These are phyloP conservation scores for Cordyceps tenuipes DNA, from an alignment of 2,329 filamentous ascomycete genomes.

Conservation along the genomic window DNA sequence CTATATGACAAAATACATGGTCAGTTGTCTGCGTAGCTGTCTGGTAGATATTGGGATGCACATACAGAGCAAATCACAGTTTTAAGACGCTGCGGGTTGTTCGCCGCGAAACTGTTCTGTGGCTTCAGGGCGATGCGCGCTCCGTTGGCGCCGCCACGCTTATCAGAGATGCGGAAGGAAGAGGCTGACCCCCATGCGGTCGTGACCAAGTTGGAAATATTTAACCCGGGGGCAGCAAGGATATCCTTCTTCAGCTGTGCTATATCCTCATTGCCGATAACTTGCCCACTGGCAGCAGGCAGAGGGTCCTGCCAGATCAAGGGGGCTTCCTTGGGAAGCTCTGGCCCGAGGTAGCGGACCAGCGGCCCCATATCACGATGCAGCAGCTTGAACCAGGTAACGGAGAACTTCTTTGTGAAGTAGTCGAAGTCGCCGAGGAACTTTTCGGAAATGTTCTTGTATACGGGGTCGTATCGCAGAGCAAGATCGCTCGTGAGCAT, in stretches of 20 bases:
- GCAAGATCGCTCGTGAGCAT: conserved; percentile 73
- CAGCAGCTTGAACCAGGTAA: conserved; percentile 77
- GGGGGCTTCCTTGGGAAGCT: conserved; percentile 58
- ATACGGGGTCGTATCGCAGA: conserved; percentile 61
- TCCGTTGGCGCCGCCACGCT: conserved; percentile 76
- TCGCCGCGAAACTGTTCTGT: conserved; percentile 63
- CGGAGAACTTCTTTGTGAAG: conserved; percentile 60
- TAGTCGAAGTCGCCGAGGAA: conserved; percentile 62
- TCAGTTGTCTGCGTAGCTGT: not conserved
- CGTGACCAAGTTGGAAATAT: conserved; percentile 52
- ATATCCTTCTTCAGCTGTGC: conserved; percentile 60
- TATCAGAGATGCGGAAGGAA: conserved; percentile 67
- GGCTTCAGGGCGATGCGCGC: conserved; percentile 67
- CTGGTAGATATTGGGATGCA: conserved; percentile 38
- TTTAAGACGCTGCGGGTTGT: conserved; percentile 60
- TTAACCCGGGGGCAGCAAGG: conserved; percentile 48
- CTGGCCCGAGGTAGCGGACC: conserved; percentile 63
- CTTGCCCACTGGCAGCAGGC: conserved; percentile 46
- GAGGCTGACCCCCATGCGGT: conserved; percentile 63
- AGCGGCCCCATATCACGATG: conserved; percentile 73
- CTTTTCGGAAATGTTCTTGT: conserved; percentile 66
- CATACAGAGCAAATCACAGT: conserved; percentile 53
- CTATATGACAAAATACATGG: not conserved
- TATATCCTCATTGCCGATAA: conserved; percentile 54
- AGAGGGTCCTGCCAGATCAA: conserved; percentile 68